phyloP scores from a whole-genome alignment of 2,329 filamentous ascomycete species.

The Fusarium longipes region DNA sequence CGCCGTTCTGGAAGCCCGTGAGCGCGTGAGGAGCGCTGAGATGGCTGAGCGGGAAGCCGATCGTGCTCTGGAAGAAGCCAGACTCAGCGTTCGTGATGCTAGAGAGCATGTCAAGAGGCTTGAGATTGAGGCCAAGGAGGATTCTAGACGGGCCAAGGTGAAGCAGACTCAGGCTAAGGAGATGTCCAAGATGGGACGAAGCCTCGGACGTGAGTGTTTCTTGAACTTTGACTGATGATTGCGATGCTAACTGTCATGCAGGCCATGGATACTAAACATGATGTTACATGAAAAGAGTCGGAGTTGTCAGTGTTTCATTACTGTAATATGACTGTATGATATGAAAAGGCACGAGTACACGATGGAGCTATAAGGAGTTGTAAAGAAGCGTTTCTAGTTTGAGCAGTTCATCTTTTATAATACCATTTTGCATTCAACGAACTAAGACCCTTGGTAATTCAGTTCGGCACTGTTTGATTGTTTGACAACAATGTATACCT shows the following conservation, averaged over 20 bases:
- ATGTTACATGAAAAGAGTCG: neutral
- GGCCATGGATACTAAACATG: constrained; percentile 29
- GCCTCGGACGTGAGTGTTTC: constrained; percentile 70
- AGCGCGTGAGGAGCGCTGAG: constrained; percentile 72
- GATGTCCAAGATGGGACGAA: constrained; percentile 75
- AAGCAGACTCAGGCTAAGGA: constrained; percentile 74
- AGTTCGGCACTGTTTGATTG: neutral
- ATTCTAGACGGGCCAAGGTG: constrained; percentile 72
- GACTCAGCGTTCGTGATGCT: constrained; percentile 69
- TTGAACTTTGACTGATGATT: fast-evolving
- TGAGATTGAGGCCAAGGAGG: constrained; percentile 73
- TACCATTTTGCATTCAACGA: constrained; percentile 2
- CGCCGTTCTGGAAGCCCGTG: constrained; percentile 68
- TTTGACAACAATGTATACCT: too few species aligned
- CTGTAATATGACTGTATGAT: constrained; percentile 26
- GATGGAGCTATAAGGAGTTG: constrained; percentile 7
- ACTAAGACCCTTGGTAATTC: neutral
- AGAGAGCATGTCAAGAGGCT: constrained; percentile 71
- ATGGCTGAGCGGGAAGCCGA: constrained; percentile 73
- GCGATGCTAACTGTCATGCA: constrained; percentile 1
- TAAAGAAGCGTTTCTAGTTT: neutral
- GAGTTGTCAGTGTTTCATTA: neutral
- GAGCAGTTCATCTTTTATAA: constrained; percentile 3
- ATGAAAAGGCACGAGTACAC: constrained; percentile 8
- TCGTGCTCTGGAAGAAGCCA: constrained; percentile 68